Percentiles rank a stretch among this genome's conserved stretches.
Conservation (phyloP, 2,329 filamentous ascomycete genomes). For the Penicillium sp. region DNA sequence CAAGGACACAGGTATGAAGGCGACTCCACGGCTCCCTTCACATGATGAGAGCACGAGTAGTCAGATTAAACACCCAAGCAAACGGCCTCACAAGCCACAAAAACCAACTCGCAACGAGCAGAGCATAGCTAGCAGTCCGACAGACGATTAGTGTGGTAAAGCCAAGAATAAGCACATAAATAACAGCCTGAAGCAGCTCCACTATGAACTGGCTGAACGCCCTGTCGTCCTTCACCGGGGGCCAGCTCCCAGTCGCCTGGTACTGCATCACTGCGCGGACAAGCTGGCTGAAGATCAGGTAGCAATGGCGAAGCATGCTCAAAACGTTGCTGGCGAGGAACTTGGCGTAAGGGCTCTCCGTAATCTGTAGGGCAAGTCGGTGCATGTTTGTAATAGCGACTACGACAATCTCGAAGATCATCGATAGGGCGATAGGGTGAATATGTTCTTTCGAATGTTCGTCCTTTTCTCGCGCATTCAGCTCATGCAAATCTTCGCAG, state of each 20-base stretch:
- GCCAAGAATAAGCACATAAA: constrained; percentile 38
- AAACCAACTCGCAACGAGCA: constrained; percentile 40
- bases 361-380: constrained; percentile 21
- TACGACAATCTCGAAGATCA: constrained; percentile 36
- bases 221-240: constrained; percentile 28
- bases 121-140: constrained; percentile 34
- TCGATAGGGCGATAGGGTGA: constrained; percentile 28
- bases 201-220: constrained; percentile 32
- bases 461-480: constrained; percentile 16
- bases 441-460: constrained; percentile 15
- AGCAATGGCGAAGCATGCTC: constrained; percentile 36
- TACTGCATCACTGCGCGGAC: constrained; percentile 32
- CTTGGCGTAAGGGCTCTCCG: constrained; percentile 29
- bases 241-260: constrained; percentile 36
- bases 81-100: constrained; percentile 40
- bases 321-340: constrained; percentile 29
- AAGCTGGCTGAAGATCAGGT: constrained; percentile 30
- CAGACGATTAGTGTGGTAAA: constrained; percentile 35
- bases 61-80: constrained; percentile 32
- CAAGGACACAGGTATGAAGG: not conserved
- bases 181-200: constrained; percentile 36
- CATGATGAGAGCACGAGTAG: constrained; percentile 31
- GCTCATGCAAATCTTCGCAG: constrained; percentile 20
- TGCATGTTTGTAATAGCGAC: constrained; percentile 33
- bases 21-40: constrained; percentile 17